Evolutionary conservation across 2,329 filamentous ascomycete species (phyloP), one percentile per base, ranked within the genome.

Genomic region (Apiospora arundinis): DNA sequence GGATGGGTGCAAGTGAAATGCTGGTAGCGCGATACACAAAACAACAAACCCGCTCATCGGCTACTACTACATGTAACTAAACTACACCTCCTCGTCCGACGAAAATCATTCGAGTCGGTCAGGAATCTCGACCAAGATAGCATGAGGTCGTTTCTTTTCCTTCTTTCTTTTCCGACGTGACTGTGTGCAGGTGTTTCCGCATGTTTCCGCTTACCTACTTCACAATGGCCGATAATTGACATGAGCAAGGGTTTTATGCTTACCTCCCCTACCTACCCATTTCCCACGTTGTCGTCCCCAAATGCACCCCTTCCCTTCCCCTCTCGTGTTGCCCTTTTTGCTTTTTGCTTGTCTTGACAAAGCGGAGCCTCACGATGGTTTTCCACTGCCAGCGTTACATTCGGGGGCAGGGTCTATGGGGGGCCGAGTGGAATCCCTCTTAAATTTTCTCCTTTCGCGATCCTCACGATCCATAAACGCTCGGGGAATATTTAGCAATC

Each of bases 221-320:
- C 7, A 32, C 6, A 11, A n/a, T 56, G 37, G 11, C 16, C 21
- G 28, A 11, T 21, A 37, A 49, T 32, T 37, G 52, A n/a, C 28
- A 37, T 14, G 8, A 28, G 16, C 52, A 37, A 37, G 28, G 25
- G 11, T 5, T 28, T 56, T 28, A 56, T 56, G 49, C 49, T 28
- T 32, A 28, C 12, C 49, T 45, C 1, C 40, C 9, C 40, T 32
- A 28, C 23, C 49, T 37, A 37, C 18, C 28, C 52, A 60, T 60
- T 63, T n/a, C 32, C 45, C 56, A 60, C 52, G 52, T 60, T 60
- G 52, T 60, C 52, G 52, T 60, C 52, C 28, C 28, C 52, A 18
- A 60, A 37, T 18, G 32, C 18, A 32, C 52, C 25, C 52, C 52
- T 60, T 28, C 52, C 21, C 28, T 60, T 11, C 56, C 56, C 56